Evolutionary conservation across 1,139 yeast genomes (phyloP).

Genomic region (Lodderomyces elongisporus): DNA sequence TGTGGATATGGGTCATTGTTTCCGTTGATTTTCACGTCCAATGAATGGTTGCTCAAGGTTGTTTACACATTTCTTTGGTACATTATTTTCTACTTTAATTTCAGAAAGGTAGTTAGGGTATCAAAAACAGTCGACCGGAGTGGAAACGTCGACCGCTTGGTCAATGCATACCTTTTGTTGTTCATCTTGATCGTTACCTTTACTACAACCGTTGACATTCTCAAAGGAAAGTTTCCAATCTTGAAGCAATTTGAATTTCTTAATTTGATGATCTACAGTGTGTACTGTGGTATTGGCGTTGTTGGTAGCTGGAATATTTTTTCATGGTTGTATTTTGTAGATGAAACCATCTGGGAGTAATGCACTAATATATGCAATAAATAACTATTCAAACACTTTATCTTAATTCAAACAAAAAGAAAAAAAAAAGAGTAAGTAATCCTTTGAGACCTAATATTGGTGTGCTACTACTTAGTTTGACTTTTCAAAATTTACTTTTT

Average conservation of each 20-base stretch:
- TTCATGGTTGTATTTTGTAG: constrained; percentile 81
- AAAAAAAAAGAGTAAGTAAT: too few species aligned
- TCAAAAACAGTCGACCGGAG: constrained; percentile 39
- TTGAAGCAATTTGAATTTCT: constrained; percentile 62
- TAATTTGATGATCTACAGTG: constrained; percentile 75
- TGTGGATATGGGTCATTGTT: constrained; percentile 86
- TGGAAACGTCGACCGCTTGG: constrained; percentile 62
- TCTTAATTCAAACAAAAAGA: too few species aligned
- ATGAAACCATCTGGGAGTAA: constrained; percentile 46
- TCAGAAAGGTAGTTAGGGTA: constrained; percentile 58
- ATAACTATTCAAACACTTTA: too few species aligned
- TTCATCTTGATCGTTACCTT: constrained; percentile 59
- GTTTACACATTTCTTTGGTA: constrained; percentile 85
- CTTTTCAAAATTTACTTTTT: too few species aligned
- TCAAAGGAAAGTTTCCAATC: constrained; percentile 46
- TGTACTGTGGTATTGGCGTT: constrained; percentile 83
- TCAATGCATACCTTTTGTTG: constrained; percentile 63
- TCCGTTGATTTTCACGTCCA: constrained; percentile 79
- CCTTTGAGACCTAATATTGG: too few species aligned
- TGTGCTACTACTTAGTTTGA: too few species aligned
- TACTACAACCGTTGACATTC: constrained; percentile 52
- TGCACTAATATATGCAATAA: constrained; percentile 4
- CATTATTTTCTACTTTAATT: constrained; percentile 66
- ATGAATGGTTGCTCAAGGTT: constrained; percentile 72
- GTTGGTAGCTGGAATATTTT: constrained; percentile 86